A percentile compares a stretch with the other conserved stretches of the same genome.
phyloP scores from a whole-genome alignment of 306 rosid species.

The Acacia confusa region DNA sequence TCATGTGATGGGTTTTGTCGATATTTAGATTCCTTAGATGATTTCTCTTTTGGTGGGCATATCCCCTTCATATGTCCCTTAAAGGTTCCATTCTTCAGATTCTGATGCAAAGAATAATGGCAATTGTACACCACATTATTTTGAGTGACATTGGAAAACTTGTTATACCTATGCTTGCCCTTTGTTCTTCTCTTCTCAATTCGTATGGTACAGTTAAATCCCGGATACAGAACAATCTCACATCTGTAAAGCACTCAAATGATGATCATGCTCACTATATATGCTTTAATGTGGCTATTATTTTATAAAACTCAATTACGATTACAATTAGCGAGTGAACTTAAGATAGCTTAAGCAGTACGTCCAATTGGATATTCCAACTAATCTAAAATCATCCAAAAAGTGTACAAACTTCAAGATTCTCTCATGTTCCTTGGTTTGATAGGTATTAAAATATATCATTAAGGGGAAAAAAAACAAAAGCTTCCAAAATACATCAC shows the following conservation, averaged over 20 bases:
- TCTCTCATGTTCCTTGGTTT: neutral
- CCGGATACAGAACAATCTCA: conserved; percentile 74
- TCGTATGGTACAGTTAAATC: conserved; percentile 64
- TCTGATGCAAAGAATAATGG: conserved; percentile 60
- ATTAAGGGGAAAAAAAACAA: neutral
- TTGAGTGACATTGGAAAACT: conserved; percentile 36
- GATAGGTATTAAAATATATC: neutral
- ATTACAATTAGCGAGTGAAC: neutral
- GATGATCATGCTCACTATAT: neutral
- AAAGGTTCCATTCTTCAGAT: conserved; percentile 68
- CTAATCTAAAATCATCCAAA: neutral
- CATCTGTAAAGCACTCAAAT: conserved; percentile 52
- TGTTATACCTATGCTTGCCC: conserved; percentile 37
- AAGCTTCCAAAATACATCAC: neutral
- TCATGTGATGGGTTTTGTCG: neutral
- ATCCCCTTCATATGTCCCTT: conserved; percentile 58
- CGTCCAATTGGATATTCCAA: neutral
- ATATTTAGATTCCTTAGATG: conserved; percentile 32
- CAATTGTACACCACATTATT: conserved; percentile 67
- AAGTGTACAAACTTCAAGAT: neutral
- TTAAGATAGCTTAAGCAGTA: neutral
- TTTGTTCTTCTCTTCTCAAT: conserved; percentile 53
- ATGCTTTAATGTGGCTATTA: neutral
- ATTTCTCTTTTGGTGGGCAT: conserved; percentile 42
- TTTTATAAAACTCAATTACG: neutral